These are phyloP conservation scores for Cnidoscolus chayamansa DNA, from an alignment of 441 rosid species.

Conservation along the genomic window DNA sequence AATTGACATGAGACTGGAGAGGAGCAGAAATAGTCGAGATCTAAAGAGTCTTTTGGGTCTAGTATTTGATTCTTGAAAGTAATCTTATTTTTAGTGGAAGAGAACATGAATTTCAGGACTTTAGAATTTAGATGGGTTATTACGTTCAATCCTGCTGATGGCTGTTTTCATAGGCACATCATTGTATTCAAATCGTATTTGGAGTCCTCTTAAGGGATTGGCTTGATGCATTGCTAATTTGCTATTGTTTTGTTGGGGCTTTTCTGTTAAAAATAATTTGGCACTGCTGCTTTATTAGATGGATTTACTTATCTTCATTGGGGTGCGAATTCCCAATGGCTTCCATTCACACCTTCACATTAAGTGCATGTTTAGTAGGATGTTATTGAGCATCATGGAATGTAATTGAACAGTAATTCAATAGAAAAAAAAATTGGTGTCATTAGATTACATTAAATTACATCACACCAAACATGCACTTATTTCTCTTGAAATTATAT, in stretches of 20 bases:
- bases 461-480: too few relatives aligned
- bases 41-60: background rate
- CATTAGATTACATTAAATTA: too few relatives aligned
- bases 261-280: too few relatives aligned
- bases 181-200: background rate
- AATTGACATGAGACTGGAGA: background rate
- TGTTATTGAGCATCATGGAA: too few relatives aligned
- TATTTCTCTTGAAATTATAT: slow-evolving; percentile 2
- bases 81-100: background rate
- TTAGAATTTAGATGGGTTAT: background rate
- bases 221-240: background rate
- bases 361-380: too few relatives aligned
- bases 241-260: slow-evolving; percentile 2
- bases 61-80: background rate
- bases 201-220: background rate
- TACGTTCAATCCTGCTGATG: background rate
- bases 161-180: background rate
- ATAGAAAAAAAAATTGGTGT: too few relatives aligned
- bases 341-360: background rate
- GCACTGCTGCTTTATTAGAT: background rate
- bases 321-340: background rate
- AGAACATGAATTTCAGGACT: background rate
- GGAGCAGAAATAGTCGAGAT: background rate
- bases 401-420: too few relatives aligned
- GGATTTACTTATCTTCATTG: background rate